Evolutionary conservation across 306 rosid genomes (phyloP), one percentile per base, ranked within the genome.

Genomic region (Cucumis hystrix): DNA sequence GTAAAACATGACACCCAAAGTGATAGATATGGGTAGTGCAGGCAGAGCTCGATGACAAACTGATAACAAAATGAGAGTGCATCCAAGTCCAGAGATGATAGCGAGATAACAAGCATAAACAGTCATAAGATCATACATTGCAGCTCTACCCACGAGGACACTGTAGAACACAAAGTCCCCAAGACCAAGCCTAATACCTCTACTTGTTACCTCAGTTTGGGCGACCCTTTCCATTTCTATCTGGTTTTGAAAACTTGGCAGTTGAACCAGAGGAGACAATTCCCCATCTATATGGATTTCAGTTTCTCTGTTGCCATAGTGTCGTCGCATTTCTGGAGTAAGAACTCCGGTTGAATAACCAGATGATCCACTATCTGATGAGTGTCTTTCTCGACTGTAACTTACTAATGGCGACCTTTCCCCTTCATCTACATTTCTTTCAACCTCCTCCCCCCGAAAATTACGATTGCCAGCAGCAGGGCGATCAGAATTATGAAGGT

Each of bases 91-190:
- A 2, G 95, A 94, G 78, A 94, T 86, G 81, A 94, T 94, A 39
- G 97, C 98, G 78, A 94, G 96, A 84, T 94, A 94, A 86, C 97
- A 94, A 76, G 97, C 98, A 80, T 94, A 91, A 8, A 91, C 97
- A 3, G 97, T 94, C 98, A 92, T 94, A 21, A 94, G 96, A 81
- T 94, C 98, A 87, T 90, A 90, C 97, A 91, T 94, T 60, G 98
- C 96, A 82, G 98, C 97, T 83, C 98, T 90, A 54, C 96, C 95
- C 51, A 94, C 98, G 63, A 92, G 97, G 45, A 94, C 98, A 84
- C 96, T 90, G 83, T 94, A 94, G 93, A 94, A 94, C 67, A 92
- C 92, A 65, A 94, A 90, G 79, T 94, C 95, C 72, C 98, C 97
- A 75, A 94, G 95, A 11, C 98, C 97, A 77, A 94, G 98, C 82